Base-by-base conservation (phyloP, 495 filamentous ascomycete species). In the Chaetomium fimeti region DNA sequence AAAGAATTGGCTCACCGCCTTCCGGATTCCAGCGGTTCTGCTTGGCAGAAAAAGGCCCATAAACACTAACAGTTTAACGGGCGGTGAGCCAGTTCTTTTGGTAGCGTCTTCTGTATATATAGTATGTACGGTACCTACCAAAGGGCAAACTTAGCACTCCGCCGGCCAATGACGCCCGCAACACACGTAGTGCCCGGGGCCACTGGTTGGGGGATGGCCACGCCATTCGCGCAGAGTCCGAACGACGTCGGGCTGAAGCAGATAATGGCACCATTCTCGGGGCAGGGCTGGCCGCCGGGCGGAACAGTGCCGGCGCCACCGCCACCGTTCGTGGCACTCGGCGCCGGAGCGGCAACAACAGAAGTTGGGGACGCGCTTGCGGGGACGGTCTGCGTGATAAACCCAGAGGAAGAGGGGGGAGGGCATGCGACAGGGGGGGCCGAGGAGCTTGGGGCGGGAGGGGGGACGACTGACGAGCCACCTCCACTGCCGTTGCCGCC, bases 151-250 rank as follows among this genome's bases (percentile, higher is more conserved):
- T 62, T 66, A 13, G 52, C 59, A 45, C 64, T 57, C 15, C 53
- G 45, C n/a, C 61, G 52, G 2, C 24, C 24, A 24, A 47, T 67
- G 29, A 56, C 40, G 15, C 69, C 67, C 13, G 29, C 38, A 28
- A 15, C 32, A 58, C 71, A 72, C 1, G 43, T 67, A 22, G 69
- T 72, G 8, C 69, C 71, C 2, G 28, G 16, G 15, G 66, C 67
- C 12, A 71, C 64, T 1, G 32, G 6, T 42, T 69, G 64, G 1
- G 56, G 29, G 16, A 71, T 57, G 4, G 69, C 66, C 20, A 36
- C 5, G 3, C 66, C 69, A 45, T 65, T 43, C 8, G 57, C 64
- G 16, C 71, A 72, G 27, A 69, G 20, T 1, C 71, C 71, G 47
- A 71, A 72, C 5, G 40, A 36, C 2, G 43, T 53, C 8, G 32